Evolutionary conservation across 371 early-diverging fungal species (phyloP).

Genomic region (Mortierella sp.): DNA sequence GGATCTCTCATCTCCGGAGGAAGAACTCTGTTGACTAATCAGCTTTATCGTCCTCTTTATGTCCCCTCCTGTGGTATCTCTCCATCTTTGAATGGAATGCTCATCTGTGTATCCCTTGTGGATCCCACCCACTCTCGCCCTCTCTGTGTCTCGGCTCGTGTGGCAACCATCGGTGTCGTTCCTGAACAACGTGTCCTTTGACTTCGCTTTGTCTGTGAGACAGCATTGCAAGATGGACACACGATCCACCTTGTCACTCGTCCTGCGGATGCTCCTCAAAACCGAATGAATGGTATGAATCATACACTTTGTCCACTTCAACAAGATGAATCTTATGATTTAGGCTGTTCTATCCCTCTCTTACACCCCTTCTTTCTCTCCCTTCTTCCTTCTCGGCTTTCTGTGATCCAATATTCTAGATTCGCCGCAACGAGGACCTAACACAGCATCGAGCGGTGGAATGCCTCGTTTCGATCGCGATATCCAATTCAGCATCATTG

Average conservation of each 20-base stretch:
- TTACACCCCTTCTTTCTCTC: too few species aligned
- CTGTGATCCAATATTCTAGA: too few species aligned
- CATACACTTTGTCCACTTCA: background rate
- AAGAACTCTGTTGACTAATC: conserved; percentile 35
- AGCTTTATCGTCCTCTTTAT: conserved; percentile 1
- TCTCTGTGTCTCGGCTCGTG: too few species aligned
- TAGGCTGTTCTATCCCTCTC: too few species aligned
- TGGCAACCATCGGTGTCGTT: too few species aligned
- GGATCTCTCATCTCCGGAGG: too few species aligned
- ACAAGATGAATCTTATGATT: background rate
- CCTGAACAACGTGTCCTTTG: background rate
- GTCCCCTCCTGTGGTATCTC: background rate
- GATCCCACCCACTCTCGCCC: background rate
- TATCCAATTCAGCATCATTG: conserved; percentile 35
- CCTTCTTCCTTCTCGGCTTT: too few species aligned
- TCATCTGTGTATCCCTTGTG: conserved; percentile 2
- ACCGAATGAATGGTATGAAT: conserved; percentile 61
- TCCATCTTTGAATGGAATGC: too few species aligned
- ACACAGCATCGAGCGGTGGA: too few species aligned
- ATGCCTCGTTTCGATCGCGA: background rate
- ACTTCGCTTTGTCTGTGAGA: conserved; percentile 10
- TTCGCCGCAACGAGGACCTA: too few species aligned
- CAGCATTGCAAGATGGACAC: conserved; percentile 67
- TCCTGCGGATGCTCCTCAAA: conserved; percentile 63
- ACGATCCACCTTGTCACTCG: conserved; percentile 71